A percentile compares a stretch with the other conserved stretches of the same genome.
phyloP scores from a whole-genome alignment of 2,329 filamentous ascomycete genomes.

The Fonsecaea pedrosoi region DNA sequence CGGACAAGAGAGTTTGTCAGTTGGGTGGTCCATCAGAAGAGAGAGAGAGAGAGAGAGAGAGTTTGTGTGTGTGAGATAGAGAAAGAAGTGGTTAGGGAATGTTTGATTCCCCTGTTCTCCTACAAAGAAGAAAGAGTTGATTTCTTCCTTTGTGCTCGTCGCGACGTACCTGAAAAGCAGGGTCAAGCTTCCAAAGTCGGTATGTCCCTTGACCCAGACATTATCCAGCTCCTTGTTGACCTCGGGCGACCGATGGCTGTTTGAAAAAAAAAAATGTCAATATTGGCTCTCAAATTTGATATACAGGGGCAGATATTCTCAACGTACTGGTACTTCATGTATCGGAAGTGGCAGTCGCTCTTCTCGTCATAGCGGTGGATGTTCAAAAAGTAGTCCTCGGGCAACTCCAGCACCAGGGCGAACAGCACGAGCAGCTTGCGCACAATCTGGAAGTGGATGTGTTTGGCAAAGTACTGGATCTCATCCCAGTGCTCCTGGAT shows the following conservation, averaged over 20 bases:
- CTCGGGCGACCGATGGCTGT: slow-evolving; percentile 51
- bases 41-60: too few relatives aligned
- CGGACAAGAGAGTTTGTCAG: neutral
- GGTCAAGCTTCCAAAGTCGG: slow-evolving; percentile 63
- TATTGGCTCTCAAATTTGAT: neutral
- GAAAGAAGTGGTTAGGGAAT: too few relatives aligned
- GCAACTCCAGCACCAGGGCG: slow-evolving; percentile 65
- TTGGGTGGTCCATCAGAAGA: neutral
- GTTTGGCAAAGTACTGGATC: slow-evolving; percentile 62
- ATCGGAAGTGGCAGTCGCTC: slow-evolving; percentile 65
- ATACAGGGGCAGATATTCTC: too few relatives aligned
- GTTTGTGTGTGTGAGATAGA: too few relatives aligned
- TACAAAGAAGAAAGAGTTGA: neutral
- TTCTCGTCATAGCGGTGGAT: slow-evolving; percentile 64
- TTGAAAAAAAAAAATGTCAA: neutral
- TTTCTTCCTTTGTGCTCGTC: too few relatives aligned
- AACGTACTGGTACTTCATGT: slow-evolving; percentile 61
- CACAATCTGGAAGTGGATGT: slow-evolving; percentile 62
- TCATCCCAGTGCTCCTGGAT: slow-evolving; percentile 59
- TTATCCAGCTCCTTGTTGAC: slow-evolving; percentile 54
- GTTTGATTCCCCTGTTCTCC: too few relatives aligned
- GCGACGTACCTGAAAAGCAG: slow-evolving; percentile 54
- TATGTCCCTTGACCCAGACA: slow-evolving; percentile 59
- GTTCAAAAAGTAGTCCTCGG: slow-evolving; percentile 62
- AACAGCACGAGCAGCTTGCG: slow-evolving; percentile 63